Evolutionary conservation across 2,329 filamentous ascomycete genomes (phyloP).

Genomic region (Paraphaeosphaeria sporulosa): DNA sequence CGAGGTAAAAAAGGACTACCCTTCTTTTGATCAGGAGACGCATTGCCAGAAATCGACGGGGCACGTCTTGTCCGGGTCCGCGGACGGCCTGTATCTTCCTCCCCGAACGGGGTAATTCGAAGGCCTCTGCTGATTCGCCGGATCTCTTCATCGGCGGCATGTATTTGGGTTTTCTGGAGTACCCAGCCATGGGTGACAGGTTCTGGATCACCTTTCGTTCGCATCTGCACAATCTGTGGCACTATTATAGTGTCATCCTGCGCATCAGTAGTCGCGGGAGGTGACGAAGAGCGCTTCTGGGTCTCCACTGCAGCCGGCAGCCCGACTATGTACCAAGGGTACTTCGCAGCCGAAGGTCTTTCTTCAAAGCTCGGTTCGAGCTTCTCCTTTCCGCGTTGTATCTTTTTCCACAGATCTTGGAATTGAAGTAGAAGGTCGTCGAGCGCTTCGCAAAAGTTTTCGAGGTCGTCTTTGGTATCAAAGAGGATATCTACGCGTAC

Average conservation of each 20-base stretch:
- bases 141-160: neutral
- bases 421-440: neutral
- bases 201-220: neutral
- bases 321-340: neutral
- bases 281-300: neutral
- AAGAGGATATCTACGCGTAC: neutral
- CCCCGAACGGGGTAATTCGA: neutral
- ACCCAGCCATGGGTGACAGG: neutral
- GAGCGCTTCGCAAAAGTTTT: neutral
- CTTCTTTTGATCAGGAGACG: neutral
- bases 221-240: neutral
- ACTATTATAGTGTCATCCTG: neutral
- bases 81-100: neutral
- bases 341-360: neutral
- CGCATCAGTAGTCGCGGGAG: neutral
- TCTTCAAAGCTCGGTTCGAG: neutral
- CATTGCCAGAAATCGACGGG: neutral
- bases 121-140: neutral
- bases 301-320: neutral
- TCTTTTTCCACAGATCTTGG: neutral
- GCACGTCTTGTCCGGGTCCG: neutral
- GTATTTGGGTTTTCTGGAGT: neutral
- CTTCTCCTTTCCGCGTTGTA: neutral
- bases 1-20: neutral
- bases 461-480: neutral